Evolutionary conservation across 148 eudicot genomes (phyloP).

Genomic region (Agrostemma githago): DNA sequence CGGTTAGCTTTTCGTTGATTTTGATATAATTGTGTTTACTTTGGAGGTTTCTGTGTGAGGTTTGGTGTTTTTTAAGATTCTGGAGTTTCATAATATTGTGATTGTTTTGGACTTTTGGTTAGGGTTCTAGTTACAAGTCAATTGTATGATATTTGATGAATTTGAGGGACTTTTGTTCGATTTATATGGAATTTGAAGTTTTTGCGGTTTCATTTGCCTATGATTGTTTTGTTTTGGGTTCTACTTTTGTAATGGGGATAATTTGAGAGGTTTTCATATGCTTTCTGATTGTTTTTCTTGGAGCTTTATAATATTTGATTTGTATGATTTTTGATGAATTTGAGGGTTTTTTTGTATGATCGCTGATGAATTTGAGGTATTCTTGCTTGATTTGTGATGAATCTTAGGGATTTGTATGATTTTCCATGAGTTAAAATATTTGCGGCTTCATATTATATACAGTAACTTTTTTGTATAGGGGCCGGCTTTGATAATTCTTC

Average conservation of each 20-base stretch:
- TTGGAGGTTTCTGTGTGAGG: not conserved
- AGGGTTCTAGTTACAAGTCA: not conserved
- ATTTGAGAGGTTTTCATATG: no score
- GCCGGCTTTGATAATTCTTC: not conserved
- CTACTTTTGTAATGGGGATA: not conserved
- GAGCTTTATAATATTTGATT: no score
- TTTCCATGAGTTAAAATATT: not conserved
- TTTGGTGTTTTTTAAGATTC: not conserved
- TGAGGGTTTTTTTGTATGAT: no score
- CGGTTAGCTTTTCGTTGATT: conserved; percentile 17
- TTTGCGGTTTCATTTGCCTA: conserved; percentile 4
- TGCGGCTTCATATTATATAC: conserved; percentile 8
- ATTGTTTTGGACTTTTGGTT: not conserved
- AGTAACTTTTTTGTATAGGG: conserved; percentile 10
- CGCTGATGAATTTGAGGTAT: no score
- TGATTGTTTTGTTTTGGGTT: conserved; percentile 17
- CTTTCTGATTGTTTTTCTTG: no score
- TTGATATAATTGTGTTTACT: not conserved
- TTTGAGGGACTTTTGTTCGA: not conserved
- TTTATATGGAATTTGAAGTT: not conserved
- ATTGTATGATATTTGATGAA: not conserved
- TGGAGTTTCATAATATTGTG: conserved; percentile 9
- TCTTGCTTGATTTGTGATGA: not conserved
- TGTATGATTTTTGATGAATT: no score
- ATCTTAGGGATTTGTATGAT: not conserved